Conservation (phyloP, 495 filamentous ascomycete species). For the Penicillium malachiteum region DNA sequence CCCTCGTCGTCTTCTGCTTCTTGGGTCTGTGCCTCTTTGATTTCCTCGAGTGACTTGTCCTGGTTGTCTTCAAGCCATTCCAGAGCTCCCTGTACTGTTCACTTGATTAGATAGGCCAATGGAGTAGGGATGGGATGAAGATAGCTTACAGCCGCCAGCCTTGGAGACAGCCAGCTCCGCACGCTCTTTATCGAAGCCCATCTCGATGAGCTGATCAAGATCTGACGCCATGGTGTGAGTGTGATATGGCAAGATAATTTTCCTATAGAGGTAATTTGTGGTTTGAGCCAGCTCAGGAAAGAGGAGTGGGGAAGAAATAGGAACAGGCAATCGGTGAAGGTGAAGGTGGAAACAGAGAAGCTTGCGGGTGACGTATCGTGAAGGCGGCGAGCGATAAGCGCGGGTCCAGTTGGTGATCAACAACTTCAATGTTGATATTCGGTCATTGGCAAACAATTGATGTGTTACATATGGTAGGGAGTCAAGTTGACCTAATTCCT, state of each 20-base stretch:
- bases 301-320: not conserved
- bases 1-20: slow-evolving; percentile 53
- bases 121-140: not conserved
- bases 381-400: slow-evolving; percentile 30
- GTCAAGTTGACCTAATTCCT: too few relatives aligned
- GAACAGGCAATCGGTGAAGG: slow-evolving; percentile 3
- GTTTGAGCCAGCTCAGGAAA: not conserved
- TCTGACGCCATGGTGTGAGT: slow-evolving; percentile 63
- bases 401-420: not conserved
- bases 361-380: slow-evolving; percentile 31
- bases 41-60: slow-evolving; percentile 76
- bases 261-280: not conserved
- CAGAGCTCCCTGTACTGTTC: slow-evolving; percentile 77
- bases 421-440: too few relatives aligned
- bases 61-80: slow-evolving; percentile 93
- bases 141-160: slow-evolving; percentile 65
- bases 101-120: slow-evolving; percentile 3
- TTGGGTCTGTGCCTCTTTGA: slow-evolving; percentile 48
- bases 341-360: slow-evolving; percentile 5
- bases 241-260: not conserved
- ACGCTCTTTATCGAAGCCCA: slow-evolving; percentile 87
- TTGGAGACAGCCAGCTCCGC: slow-evolving; percentile 80
- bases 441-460: too few relatives aligned
- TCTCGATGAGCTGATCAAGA: slow-evolving; percentile 79
- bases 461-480: too few relatives aligned